Conservation (phyloP, 140 eudicot genomes). For the Flaveria floridana region DNA sequence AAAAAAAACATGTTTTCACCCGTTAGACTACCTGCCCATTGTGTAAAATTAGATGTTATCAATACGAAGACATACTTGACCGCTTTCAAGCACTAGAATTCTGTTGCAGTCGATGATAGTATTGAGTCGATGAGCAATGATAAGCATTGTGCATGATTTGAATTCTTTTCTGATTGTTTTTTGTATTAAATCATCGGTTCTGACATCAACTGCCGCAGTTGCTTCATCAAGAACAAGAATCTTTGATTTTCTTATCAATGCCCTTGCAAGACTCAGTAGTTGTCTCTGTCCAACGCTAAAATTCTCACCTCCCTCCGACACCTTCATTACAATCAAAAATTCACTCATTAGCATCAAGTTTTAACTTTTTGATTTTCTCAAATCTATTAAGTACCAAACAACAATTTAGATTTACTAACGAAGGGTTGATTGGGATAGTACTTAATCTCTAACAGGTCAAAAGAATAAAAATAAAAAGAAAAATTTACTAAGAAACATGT, state of each 20-base stretch:
- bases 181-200: slow-evolving; percentile 93
- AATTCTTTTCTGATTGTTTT: slow-evolving; percentile 89
- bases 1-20: neutral
- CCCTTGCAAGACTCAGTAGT: slow-evolving; percentile 83
- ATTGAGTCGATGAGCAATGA: slow-evolving; percentile 91
- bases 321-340: slow-evolving; percentile 39
- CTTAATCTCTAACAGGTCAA: neutral
- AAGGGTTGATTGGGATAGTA: neutral
- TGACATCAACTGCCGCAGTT: slow-evolving; percentile 97
- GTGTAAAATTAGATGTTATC: neutral
- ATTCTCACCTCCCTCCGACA: slow-evolving; percentile 93
- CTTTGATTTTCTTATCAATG: slow-evolving; percentile 84
- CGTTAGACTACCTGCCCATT: neutral
- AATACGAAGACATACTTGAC: slow-evolving; percentile 53
- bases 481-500: no score
- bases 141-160: slow-evolving; percentile 89
- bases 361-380: neutral
- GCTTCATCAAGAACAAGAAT: slow-evolving; percentile 99
- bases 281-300: slow-evolving; percentile 98
- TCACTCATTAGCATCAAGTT: neutral
- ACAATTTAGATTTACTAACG: neutral
- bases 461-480: neutral
- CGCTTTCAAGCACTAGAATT: slow-evolving; percentile 79
- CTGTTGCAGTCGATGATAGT: slow-evolving; percentile 87
- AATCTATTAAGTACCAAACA: neutral